A percentile compares a stretch with the other conserved stretches of the same genome.
Conservation (phyloP, 108 stramenopile genomes). For the Fragilaria crotonensis region DNA sequence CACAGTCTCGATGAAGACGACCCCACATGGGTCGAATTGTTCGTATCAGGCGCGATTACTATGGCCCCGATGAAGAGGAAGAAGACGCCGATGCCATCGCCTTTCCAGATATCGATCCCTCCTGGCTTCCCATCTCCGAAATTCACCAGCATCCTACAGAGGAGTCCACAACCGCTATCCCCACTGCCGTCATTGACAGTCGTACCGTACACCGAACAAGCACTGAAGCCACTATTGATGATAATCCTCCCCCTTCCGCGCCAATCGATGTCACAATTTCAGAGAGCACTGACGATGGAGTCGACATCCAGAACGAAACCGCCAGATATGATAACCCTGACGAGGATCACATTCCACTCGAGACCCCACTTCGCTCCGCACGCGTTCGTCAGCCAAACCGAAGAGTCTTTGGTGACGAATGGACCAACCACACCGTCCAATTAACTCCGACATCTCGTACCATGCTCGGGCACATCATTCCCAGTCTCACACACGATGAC, state of each 20-base stretch:
- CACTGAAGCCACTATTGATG: background rate
- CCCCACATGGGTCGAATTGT: slow-evolving; percentile 4
- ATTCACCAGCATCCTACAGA: too few relatives aligned
- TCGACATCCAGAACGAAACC: too few relatives aligned
- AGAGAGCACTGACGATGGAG: too few relatives aligned
- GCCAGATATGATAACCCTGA: too few relatives aligned
- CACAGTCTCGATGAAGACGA: background rate
- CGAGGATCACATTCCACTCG: too few relatives aligned
- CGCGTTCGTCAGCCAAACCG: slow-evolving; percentile 2
- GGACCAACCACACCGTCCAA: background rate
- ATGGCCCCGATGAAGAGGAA: background rate
- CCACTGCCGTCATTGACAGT: slow-evolving; percentile 1
- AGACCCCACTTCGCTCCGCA: background rate
- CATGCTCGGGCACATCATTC: background rate
- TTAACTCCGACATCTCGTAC: background rate
- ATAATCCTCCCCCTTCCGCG: background rate
- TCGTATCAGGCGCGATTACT: slow-evolving; percentile 1
- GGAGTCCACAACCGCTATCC: too few relatives aligned
- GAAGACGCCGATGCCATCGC: background rate
- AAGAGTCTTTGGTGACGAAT: slow-evolving; percentile 1
- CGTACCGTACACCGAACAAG: too few relatives aligned
- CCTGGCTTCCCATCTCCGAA: too few relatives aligned
- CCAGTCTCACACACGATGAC: background rate
- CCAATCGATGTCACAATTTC: too few relatives aligned
- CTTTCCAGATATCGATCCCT: too few relatives aligned